Conservation (phyloP, 2,329 filamentous ascomycete genomes). For the Paecilomyces fulvus region DNA sequence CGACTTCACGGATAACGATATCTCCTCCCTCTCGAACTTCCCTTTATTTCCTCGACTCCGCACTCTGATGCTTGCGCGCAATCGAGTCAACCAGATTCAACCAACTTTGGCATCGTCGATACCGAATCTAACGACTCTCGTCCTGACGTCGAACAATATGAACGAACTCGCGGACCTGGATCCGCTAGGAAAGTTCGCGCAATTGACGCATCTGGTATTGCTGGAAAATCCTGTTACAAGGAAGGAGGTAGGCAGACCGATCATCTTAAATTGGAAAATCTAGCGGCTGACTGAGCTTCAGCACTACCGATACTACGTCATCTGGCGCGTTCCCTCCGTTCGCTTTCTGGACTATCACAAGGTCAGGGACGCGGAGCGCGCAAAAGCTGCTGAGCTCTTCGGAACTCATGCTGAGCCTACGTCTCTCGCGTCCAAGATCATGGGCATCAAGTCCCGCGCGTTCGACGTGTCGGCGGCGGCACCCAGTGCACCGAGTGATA, state of each 20-base stretch:
- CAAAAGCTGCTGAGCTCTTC: conserved; percentile 70
- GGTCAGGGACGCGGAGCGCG: conserved; percentile 77
- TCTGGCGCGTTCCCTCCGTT: conserved; percentile 77
- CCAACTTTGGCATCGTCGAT: conserved; percentile 63
- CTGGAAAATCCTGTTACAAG: conserved; percentile 82
- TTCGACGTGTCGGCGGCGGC: conserved; percentile 47
- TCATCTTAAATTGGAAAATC: not conserved
- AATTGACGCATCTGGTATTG: conserved; percentile 71
- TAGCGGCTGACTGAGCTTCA: conserved; percentile 30
- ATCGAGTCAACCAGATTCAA: conserved; percentile 78
- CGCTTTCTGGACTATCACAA: conserved; percentile 90
- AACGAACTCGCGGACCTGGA: conserved; percentile 81
- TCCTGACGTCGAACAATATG: conserved; percentile 76
- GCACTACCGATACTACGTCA: conserved; percentile 87
- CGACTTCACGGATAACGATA: conserved; percentile 98
- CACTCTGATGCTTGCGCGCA: conserved; percentile 81
- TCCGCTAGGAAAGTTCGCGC: conserved; percentile 58
- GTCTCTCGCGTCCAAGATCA: conserved; percentile 72
- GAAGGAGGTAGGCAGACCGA: conserved; percentile 63
- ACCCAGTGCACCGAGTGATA: conserved; percentile 40
- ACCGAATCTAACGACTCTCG: conserved; percentile 72
- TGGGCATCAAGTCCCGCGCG: conserved; percentile 71
- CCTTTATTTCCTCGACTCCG: conserved; percentile 80
- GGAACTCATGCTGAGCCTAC: conserved; percentile 70
- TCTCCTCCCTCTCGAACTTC: conserved; percentile 82